phyloP scores from a whole-genome alignment of 2,329 filamentous ascomycete genomes.

The Parafenestella ontariensis region DNA sequence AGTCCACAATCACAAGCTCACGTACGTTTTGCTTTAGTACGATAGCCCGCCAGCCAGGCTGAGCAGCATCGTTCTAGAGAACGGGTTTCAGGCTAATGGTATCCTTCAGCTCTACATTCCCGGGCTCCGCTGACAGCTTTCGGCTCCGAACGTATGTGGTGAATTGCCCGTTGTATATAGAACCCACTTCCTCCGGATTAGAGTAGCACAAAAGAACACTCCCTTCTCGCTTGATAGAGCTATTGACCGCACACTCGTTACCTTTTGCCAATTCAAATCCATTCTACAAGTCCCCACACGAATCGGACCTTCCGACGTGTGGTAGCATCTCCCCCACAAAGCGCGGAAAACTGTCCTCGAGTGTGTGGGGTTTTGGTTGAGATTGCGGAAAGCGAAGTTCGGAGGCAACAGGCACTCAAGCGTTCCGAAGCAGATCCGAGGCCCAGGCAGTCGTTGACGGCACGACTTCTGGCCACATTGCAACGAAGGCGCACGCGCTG shows the following conservation, averaged over 20 bases:
- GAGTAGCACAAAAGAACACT: background rate
- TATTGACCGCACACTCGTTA: background rate
- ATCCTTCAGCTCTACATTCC: background rate
- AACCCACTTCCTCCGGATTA: background rate
- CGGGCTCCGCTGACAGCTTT: background rate
- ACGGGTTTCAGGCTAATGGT: background rate
- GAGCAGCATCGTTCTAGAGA: background rate
- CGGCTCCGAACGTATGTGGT: background rate
- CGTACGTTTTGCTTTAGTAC: background rate
- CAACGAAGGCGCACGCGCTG: background rate
- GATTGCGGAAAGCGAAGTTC: conserved; percentile 2
- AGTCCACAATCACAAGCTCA: background rate
- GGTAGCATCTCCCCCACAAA: conserved; percentile 1
- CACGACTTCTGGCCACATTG: conserved; percentile 29
- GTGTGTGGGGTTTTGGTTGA: conserved; percentile 3
- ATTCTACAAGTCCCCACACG: background rate
- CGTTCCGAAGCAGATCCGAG: too few species aligned
- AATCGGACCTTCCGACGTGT: background rate
- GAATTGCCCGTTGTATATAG: background rate
- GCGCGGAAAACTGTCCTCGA: background rate
- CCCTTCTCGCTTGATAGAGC: background rate
- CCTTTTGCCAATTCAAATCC: background rate
- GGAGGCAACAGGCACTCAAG: too few species aligned
- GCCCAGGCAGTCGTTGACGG: conserved; percentile 28
- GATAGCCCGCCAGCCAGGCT: background rate